Base-by-base conservation (phyloP, 2,329 filamentous ascomycete species). In the Trichoderma guizhouense region DNA sequence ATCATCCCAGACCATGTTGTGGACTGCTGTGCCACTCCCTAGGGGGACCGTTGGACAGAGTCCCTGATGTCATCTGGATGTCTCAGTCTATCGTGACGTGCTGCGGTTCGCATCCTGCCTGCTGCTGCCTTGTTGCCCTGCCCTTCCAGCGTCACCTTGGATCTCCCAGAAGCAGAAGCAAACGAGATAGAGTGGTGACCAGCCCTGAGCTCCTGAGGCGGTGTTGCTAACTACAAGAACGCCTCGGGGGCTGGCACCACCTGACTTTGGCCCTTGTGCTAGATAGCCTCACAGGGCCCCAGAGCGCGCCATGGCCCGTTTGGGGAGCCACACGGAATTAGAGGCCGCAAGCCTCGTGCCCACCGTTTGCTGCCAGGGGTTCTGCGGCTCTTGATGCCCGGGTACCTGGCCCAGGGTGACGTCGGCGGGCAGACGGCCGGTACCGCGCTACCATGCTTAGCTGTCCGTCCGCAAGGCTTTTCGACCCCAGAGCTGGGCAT, bases 171-270 rank as follows among this genome's bases (percentile, higher is more conserved):
- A 51, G 39, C 28, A 68, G n/a, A 68, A 60, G 9, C 26, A 32
- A 60, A 21, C 11, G 62, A 47, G 36, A 69, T 69, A 51, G 55
- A 69, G 14, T 61, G 43, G 62, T 53, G 62, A 65, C 36, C 9
- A 60, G 36, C 9, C 28, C 36, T 57, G 36, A 69, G 53, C 14
- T 34, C 61, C 57, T 62, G 60, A 51, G 70, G 70, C 70, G 43
- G 62, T 71, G 70, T 61, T 67, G 30, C 43, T 11, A n/a, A n/a
- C 24, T n/a, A 51, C 60, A n/a, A 71, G 68, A 64, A 71, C 60
- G 68, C 68, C 68, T 71, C 47, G 68, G 68, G 68, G 67, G 67
- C 67, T 69, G 67, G 67, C 39, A 36, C 57, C 67, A 69, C 67
- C 67, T 61, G 39, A 69, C 67, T 69, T 69, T 69, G 28, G 26